A percentile compares a stretch with the other conserved stretches of the same genome.
These are phyloP conservation scores for Pyrrhoderma lamaoense DNA, from an alignment of 1,284 basidiomycete genomes.

Conservation along the genomic window DNA sequence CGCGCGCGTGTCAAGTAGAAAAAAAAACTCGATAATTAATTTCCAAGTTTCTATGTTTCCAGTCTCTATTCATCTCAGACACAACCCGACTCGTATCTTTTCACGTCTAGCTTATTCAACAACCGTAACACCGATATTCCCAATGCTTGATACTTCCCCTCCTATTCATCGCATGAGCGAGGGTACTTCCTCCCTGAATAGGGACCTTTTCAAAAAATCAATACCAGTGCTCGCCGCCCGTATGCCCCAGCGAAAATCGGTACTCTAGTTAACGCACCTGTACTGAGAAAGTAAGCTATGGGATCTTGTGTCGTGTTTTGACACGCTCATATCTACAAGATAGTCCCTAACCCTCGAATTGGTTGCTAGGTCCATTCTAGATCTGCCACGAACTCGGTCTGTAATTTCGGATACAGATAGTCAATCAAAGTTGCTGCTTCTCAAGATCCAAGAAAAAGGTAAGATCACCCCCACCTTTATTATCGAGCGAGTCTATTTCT, in stretches of 20 bases:
- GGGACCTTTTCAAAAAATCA: constrained; percentile 52
- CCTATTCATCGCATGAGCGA: constrained; percentile 41
- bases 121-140: neutral
- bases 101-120: constrained; percentile 3
- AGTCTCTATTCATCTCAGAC: no score
- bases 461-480: no score
- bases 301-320: constrained; percentile 1
- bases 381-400: constrained; percentile 58
- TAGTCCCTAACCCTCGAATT: constrained; percentile 7
- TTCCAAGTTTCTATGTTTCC: no score
- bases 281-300: constrained; percentile 52
- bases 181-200: constrained; percentile 43
- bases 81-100: no score
- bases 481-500: no score
- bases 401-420: constrained; percentile 47
- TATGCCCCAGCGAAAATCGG: constrained; percentile 51
- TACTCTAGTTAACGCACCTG: constrained; percentile 41
- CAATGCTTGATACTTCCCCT: constrained; percentile 28
- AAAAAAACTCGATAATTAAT: no score
- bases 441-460: constrained; percentile 58
- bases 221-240: constrained; percentile 62
- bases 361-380: constrained; percentile 35
- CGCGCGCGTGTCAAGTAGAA: no score
- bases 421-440: constrained; percentile 47
- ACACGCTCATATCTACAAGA: constrained; percentile 1